Conservation (phyloP, 768 basidiomycete species). For the Suillus paluster region DNA sequence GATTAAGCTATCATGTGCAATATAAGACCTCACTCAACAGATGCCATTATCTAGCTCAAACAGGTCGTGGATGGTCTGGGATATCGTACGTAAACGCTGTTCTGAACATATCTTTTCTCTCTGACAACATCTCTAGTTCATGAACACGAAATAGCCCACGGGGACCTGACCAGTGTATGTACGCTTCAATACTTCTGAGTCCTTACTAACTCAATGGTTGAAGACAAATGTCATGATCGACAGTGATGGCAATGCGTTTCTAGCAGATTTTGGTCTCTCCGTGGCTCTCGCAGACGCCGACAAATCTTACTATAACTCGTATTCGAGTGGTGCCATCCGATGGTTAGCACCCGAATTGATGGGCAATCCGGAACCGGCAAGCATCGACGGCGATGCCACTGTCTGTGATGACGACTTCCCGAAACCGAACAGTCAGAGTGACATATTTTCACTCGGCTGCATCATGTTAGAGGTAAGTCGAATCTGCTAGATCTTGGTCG, state of each 20-base stretch:
- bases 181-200: not conserved
- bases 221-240: slow-evolving; percentile 2
- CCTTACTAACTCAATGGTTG: not conserved
- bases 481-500: not conserved
- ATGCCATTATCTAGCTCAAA: not conserved
- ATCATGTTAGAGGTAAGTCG: not conserved
- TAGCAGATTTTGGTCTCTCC: slow-evolving; percentile 3
- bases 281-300: not conserved
- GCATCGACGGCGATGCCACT: not conserved
- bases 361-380: not conserved
- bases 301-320: not conserved
- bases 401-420: not conserved
- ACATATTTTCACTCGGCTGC: slow-evolving; percentile 2
- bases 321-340: not conserved
- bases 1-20: not conserved
- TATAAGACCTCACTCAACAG: too few species aligned
- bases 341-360: slow-evolving; percentile 1
- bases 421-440: not conserved
- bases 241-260: not conserved
- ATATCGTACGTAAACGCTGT: not conserved
- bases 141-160: not conserved
- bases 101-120: not conserved
- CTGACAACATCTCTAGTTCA: slow-evolving; percentile 2
- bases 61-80: slow-evolving; percentile 1
- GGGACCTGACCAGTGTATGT: slow-evolving; percentile 6